A percentile compares a stretch with the other conserved stretches of the same genome.
phyloP scores from a whole-genome alignment of 495 filamentous ascomycete species.

The Symbiotaphrina buchneri region DNA sequence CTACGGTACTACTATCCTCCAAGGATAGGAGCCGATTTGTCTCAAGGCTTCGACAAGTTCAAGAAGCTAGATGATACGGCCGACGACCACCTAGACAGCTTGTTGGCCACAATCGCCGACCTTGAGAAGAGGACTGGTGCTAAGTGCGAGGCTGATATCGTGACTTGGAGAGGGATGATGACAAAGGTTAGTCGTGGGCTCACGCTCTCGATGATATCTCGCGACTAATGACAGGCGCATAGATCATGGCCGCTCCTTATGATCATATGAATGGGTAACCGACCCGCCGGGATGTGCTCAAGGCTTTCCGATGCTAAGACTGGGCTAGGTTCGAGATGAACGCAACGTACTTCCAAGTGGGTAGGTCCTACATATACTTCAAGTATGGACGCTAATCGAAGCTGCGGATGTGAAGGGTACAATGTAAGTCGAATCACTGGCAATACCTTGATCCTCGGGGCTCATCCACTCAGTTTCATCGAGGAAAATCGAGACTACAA shows the following conservation, averaged over 20 bases:
- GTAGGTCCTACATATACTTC: slow-evolving; percentile 12
- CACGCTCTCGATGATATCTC: background rate
- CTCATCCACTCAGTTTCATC: slow-evolving; percentile 41
- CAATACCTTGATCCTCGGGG: background rate
- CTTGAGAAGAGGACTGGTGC: slow-evolving; percentile 43
- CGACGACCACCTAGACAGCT: slow-evolving; percentile 74
- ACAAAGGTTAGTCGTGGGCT: slow-evolving; percentile 43
- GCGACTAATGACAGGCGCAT: slow-evolving; percentile 3
- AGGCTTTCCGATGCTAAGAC: too few species aligned
- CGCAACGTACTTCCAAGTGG: slow-evolving; percentile 71
- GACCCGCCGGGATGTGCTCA: slow-evolving; percentile 1
- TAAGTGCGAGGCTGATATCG: slow-evolving; percentile 50
- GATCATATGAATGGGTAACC: slow-evolving; percentile 61
- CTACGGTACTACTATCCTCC: slow-evolving; percentile 79
- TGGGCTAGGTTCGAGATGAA: slow-evolving; percentile 76
- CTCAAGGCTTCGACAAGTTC: slow-evolving; percentile 61
- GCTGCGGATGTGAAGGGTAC: slow-evolving; percentile 30
- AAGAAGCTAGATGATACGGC: slow-evolving; percentile 55
- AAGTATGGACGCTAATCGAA: slow-evolving; percentile 7
- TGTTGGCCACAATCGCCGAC: slow-evolving; percentile 52
- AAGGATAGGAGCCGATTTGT: slow-evolving; percentile 43
- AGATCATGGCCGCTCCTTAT: slow-evolving; percentile 76
- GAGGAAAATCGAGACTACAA: slow-evolving; percentile 71
- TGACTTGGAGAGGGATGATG: slow-evolving; percentile 98
- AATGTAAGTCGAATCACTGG: slow-evolving; percentile 33